These are phyloP conservation scores for Phlyctochytrium bullatum DNA, from an alignment of 192 early-diverging fungal genomes.

Conservation along the genomic window DNA sequence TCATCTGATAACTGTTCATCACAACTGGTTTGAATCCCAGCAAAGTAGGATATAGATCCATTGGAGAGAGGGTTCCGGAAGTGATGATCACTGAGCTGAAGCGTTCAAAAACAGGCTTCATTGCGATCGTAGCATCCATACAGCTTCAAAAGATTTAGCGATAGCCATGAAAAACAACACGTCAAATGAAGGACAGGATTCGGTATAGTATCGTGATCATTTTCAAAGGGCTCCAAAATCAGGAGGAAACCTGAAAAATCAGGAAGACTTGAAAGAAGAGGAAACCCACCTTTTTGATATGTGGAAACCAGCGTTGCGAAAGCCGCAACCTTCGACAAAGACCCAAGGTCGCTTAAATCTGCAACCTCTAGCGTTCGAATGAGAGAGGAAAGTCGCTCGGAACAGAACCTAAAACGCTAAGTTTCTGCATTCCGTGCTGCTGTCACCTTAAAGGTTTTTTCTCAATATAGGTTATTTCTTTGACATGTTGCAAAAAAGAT, in stretches of 20 bases:
- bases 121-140: conserved; percentile 93
- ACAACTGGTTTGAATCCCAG: conserved; percentile 85
- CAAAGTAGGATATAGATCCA: conserved; percentile 97
- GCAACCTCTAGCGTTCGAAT: conserved; percentile 90
- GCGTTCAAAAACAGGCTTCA: conserved; percentile 93
- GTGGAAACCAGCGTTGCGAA: conserved; percentile 96
- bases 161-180: conserved; percentile 19
- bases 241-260: conserved; percentile 72
- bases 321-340: conserved; percentile 79
- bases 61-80: conserved; percentile 97
- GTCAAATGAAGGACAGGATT: conserved; percentile 92
- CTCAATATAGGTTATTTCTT: conserved; percentile 95
- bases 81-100: conserved; percentile 97
- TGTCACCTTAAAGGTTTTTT: conserved; percentile 78
- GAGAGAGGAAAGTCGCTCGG: conserved; percentile 85
- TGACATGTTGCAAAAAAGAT: conserved; percentile 90
- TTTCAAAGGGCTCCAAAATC: conserved; percentile 96
- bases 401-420: conserved; percentile 67
- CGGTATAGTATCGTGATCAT: conserved; percentile 84
- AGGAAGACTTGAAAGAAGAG: conserved; percentile 4
- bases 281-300: conserved; percentile 76
- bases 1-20: conserved; percentile 95
- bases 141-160: conserved; percentile 56
- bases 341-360: conserved; percentile 82
- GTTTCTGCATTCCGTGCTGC: neutral